These are phyloP conservation scores for Claviceps sp. DNA, from an alignment of 2,329 filamentous ascomycete genomes.

Conservation along the genomic window DNA sequence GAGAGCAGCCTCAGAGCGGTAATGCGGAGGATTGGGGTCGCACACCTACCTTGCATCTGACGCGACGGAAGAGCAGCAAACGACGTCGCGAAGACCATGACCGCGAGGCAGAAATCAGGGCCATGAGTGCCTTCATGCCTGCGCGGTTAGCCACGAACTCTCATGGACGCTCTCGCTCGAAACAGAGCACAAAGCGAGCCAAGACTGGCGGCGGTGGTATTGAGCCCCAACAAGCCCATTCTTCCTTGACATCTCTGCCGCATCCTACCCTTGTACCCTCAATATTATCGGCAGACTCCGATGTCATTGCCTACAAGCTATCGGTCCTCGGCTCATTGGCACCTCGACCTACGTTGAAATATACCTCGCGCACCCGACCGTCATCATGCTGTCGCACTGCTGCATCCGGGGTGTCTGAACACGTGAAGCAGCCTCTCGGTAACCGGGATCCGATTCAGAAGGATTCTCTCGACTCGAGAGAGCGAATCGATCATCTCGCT, in stretches of 20 bases:
- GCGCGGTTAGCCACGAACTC: conserved; percentile 47
- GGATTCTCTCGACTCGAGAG: conserved; percentile 45
- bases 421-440: conserved; percentile 37
- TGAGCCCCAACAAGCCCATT: conserved; percentile 43
- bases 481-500: conserved; percentile 57
- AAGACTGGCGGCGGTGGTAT: conserved; percentile 38
- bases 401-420: conserved; percentile 33
- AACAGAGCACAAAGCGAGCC: conserved; percentile 52
- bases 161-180: conserved; percentile 46
- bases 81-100: conserved; percentile 61
- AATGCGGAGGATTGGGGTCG: conserved; percentile 16
- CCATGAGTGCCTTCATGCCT: conserved; percentile 61
- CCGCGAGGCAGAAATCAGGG: conserved; percentile 77
- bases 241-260: conserved; percentile 64
- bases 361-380: conserved; percentile 51
- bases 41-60: conserved; percentile 40
- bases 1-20: conserved; percentile 3
- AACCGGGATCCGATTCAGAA: conserved; percentile 43
- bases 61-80: conserved; percentile 63
- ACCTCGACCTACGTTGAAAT: conserved; percentile 72
- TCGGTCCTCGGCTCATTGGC: conserved; percentile 69
- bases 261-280: conserved; percentile 63
- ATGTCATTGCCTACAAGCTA: conserved; percentile 62
- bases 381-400: conserved; percentile 28
- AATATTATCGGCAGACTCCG: conserved; percentile 60